A percentile compares a stretch with the other conserved stretches of the same genome.
Conservation (phyloP, 2,329 filamentous ascomycete species). For the Fusarium caatingaense region DNA sequence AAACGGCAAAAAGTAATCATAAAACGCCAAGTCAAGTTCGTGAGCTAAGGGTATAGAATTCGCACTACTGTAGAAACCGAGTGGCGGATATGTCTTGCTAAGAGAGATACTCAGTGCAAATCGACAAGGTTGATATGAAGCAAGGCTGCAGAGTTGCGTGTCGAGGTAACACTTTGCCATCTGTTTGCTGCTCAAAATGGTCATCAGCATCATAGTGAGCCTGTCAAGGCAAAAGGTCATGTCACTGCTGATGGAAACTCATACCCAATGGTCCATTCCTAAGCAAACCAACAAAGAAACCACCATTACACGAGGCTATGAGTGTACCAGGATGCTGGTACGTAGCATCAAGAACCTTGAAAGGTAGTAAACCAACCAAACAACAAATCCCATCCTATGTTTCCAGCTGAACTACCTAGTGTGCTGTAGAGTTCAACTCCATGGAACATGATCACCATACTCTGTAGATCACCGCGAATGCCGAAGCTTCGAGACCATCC, state of each 20-base stretch:
- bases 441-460: slow-evolving; percentile 1
- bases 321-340: slow-evolving; percentile 8
- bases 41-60: slow-evolving; percentile 1
- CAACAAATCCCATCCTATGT: not conserved
- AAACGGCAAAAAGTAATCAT: not conserved
- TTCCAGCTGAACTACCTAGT: slow-evolving; percentile 8
- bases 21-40: not conserved
- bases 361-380: not conserved
- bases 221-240: slow-evolving; percentile 1
- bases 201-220: not conserved
- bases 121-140: slow-evolving; percentile 7
- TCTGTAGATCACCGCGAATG: slow-evolving; percentile 25
- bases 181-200: not conserved
- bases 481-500: slow-evolving; percentile 30
- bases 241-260: not conserved
- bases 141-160: slow-evolving; percentile 3
- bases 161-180: not conserved
- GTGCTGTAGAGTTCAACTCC: slow-evolving; percentile 1
- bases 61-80: not conserved
- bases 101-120: not conserved
- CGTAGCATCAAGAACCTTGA: not conserved
- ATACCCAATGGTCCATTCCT: slow-evolving; percentile 6
- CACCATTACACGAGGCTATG: not conserved
- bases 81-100: slow-evolving; percentile 6
- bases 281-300: not conserved